Conservation (phyloP, 805 yeast genomes). For the Teunomyces lycoperdinae region DNA sequence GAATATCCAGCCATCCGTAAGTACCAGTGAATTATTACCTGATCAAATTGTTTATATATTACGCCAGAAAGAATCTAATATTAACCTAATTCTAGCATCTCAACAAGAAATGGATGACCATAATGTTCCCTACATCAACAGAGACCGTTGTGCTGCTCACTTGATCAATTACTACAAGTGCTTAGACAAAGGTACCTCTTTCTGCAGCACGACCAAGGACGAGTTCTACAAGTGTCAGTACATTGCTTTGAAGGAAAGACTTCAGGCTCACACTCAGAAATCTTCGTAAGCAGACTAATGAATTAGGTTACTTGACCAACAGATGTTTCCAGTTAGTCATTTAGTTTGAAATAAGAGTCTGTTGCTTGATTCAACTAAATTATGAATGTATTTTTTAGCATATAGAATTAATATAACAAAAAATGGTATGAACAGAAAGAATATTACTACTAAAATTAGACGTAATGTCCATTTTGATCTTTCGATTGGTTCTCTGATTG, state of each 20-base stretch:
- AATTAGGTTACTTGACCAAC: not conserved
- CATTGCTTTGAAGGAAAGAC: slow-evolving; percentile 40
- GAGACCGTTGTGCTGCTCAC: slow-evolving; percentile 45
- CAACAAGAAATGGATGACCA: slow-evolving; percentile 38
- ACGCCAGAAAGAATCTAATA: not conserved
- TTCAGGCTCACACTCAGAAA: slow-evolving; percentile 13
- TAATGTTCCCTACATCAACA: slow-evolving; percentile 41
- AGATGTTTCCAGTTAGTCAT: not conserved
- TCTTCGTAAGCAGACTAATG: not conserved
- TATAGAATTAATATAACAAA: not conserved
- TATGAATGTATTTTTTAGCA: not conserved
- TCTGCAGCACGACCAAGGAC: slow-evolving; percentile 38
- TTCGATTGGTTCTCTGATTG: too few species aligned
- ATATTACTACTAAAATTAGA: too few species aligned
- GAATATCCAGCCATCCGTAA: slow-evolving; percentile 15
- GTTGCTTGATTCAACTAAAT: not conserved
- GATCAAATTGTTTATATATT: not conserved
- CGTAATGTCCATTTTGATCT: too few species aligned
- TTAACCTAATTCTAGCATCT: slow-evolving; percentile 12
- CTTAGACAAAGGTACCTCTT: slow-evolving; percentile 42
- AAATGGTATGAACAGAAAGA: not conserved
- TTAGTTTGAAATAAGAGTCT: not conserved
- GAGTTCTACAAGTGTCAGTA: slow-evolving; percentile 45
- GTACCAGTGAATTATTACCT: slow-evolving; percentile 1
- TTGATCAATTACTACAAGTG: slow-evolving; percentile 42